Evolutionary conservation across 2,329 filamentous ascomycete genomes (phyloP), one percentile per base, ranked within the genome.

Genomic region (Cercospora beticola): DNA sequence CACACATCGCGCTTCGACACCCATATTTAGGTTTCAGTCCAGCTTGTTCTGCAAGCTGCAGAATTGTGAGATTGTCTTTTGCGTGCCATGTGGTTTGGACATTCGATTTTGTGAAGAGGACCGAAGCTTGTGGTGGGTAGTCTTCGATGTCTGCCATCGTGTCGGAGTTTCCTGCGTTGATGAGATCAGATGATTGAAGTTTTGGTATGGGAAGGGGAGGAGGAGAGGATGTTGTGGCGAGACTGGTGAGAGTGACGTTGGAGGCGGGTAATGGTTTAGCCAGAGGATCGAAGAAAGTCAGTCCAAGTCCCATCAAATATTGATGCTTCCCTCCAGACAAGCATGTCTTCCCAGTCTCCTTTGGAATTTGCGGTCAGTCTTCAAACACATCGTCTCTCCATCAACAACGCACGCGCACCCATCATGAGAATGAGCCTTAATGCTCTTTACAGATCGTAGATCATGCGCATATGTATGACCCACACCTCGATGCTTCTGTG

Each of bases 1-100:
- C 71, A 62, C 72, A 74, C 52, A 74, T 72, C 16, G 72, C 73
- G 46, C 72, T 74, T 43, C 73, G 70, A 65, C 73, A 75, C 8
- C 73, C 73, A 43, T 61, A 74, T 5, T 64, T 43, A 23, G 73
- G 73, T 33, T 74, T 72, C 4, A 75, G 63, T 10, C 73, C 73
- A 14, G 66, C 71, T 46, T 71, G 70, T 62, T 75, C 73, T n/a
- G 73, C 73, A 8, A 74, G 68, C 46, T 74, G 58, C 8, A 74
- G 68, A 26, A 74, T 71, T 2, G 71, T 71, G 5, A 74, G 70
- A n/a, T 72, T 58, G 33, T 73, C 71, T 62, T 69, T 68, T 7
- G 65, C 67, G 6, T 57, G 62, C 73, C 73, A 74, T 28, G 67
- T 72, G 3, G 69, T 63, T 40, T 62, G 72, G 12, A 68, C 64